Conservation (phyloP, 192 early-diverging fungal genomes). For the Backusella westeae region DNA sequence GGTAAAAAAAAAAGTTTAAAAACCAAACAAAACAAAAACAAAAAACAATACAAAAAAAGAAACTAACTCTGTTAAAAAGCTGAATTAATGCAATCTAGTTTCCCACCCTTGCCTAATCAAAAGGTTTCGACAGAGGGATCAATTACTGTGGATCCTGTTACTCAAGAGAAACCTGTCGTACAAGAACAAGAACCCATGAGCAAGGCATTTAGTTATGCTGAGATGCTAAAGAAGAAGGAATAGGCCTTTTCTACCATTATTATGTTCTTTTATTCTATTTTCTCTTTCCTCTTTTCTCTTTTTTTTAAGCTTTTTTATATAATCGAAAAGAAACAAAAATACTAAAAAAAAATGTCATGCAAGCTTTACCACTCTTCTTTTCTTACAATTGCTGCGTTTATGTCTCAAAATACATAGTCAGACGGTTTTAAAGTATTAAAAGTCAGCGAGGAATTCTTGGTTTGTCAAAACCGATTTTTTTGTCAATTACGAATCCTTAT, state of each 20-base stretch:
- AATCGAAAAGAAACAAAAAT: not conserved
- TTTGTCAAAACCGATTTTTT: not conserved
- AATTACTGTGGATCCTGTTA: not conserved
- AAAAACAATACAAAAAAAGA: not conserved
- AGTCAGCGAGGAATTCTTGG: not conserved
- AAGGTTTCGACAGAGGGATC: not conserved
- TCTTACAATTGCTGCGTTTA: not conserved
- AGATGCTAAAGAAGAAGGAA: constrained; percentile 15
- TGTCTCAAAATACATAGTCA: constrained; percentile 1
- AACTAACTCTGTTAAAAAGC: not conserved
- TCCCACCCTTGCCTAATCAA: constrained; percentile 10
- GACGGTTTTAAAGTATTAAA: constrained; percentile 1
- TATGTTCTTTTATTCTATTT: not conserved
- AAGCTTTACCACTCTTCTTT: not conserved
- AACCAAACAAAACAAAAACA: not conserved
- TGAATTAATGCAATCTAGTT: constrained; percentile 5
- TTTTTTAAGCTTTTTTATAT: not conserved
- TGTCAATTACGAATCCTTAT: not conserved
- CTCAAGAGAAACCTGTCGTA: constrained; percentile 2
- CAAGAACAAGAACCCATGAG: not conserved
- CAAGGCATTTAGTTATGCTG: constrained; percentile 18
- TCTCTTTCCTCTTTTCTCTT: not conserved
- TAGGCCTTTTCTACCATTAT: not conserved
- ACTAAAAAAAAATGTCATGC: not conserved
- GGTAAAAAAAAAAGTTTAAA: constrained; percentile 1